phyloP scores from a whole-genome alignment of 305 asterid species.

The Solanum hybrid region DNA sequence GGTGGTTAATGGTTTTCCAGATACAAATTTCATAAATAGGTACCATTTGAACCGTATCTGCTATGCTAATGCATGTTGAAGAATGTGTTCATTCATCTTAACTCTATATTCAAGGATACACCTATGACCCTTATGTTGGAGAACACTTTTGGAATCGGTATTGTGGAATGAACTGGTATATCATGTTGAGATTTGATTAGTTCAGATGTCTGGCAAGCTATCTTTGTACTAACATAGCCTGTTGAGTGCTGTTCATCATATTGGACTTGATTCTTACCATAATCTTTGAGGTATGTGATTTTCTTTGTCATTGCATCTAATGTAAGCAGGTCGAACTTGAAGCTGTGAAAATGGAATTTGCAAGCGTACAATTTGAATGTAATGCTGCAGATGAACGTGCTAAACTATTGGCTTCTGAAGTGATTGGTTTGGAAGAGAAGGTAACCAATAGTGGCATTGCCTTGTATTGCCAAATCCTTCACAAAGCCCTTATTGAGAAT shows the following conservation, averaged over 20 bases:
- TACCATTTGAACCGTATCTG: neutral
- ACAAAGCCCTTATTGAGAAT: neutral
- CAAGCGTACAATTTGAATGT: slow-evolving; percentile 80
- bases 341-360: slow-evolving; percentile 60
- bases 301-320: slow-evolving; percentile 6
- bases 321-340: slow-evolving; percentile 67
- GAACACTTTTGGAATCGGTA: neutral
- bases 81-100: neutral
- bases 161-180: neutral
- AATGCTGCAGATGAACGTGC: slow-evolving; percentile 98
- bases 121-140: neutral
- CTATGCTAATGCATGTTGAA: neutral
- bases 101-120: neutral
- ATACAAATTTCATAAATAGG: neutral
- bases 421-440: slow-evolving; percentile 96
- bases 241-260: neutral
- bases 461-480: neutral
- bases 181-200: neutral
- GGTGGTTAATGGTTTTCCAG: neutral
- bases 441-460: slow-evolving; percentile 22
- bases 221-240: neutral
- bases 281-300: neutral
- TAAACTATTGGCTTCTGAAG: slow-evolving; percentile 91
- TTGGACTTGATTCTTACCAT: neutral
- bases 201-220: neutral